Evolutionary conservation across 768 basidiomycete genomes (phyloP), one percentile per base, ranked within the genome.

Genomic region (Tricholoma bakamatsutake): DNA sequence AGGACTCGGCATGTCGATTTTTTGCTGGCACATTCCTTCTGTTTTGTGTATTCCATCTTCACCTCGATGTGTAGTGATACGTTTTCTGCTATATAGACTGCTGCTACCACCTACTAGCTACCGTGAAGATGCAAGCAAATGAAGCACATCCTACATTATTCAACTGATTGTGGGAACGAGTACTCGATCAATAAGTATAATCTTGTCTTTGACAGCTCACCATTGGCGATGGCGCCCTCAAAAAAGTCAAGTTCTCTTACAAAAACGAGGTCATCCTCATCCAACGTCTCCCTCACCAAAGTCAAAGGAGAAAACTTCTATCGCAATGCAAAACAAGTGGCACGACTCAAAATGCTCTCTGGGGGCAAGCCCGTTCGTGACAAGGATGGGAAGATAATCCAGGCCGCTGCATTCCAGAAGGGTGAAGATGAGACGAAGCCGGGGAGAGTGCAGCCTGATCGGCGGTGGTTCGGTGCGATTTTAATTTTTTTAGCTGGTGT

Each of bases 301-400:
- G 81, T 88, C 60, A 93, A 93, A 67, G 95, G 94, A 66, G 93
- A 97, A 76, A 99, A 96, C 70, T 98, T 98, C 76, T 99, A 97
- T 75, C 90, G 94, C 71, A 84, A 94, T 88, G 94, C 93, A 43
- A 98, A 98, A 69, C 78, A 84, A 64, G 93, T 85, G 35, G 75
- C 78, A 30, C 78, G 87, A 57, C 82, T 94, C 53, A 98, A 97
- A 77, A 88, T 99, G 88, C 82, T 97, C 64, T 90, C 80, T 56
- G 88, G 95, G 57, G 93, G 93, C 35, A 94, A 94, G 74, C 84
- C 96, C 58, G 79, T 97, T 27, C 81, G 93, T 45, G 92, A 98
- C 75, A 83, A 82, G 64, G 87, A 93, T 60, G 97, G 97, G 54
- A 96, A 94, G 71, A 85, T 98, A 66, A 82, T 90, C 59, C 80